Base-by-base conservation (phyloP, 2,329 filamentous ascomycete species). In the Chrysoporthe puriensis region DNA sequence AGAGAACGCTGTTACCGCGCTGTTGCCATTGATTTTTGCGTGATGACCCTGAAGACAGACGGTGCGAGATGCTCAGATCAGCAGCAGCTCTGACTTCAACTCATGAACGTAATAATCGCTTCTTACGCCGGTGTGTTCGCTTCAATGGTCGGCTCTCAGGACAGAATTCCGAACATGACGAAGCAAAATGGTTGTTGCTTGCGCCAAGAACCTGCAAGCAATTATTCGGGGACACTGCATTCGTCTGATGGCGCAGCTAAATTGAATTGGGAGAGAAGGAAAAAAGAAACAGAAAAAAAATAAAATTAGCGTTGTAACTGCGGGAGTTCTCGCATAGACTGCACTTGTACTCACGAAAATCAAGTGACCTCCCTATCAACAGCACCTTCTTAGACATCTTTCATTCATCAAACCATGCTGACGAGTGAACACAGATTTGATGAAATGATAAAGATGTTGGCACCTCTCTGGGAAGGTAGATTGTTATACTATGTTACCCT, bases 181-280 rank as follows among this genome's bases (percentile, higher is more conserved):
- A 43, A 50, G 58, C 13, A 65, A 34, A 14, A 44, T 65, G 16
- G 21, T 36, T 2, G 63, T 62, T 34, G 48, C 46, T 54, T 36
- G 57, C 63, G 6, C 57, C 57, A 4, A 66, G 52, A 1, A 66
- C 57, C 58, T 54, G 26, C 40, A 62, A 36, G 36, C 43, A 26
- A 11, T 62, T 8, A 36, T 43, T 62, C 40, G 26, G 44, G 57
- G 16, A 65, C 14, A n/a, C 36, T 56, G 18, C 18, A 46, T 21
- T 56, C 16, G 6, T 36, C 14, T 11, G 5, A 6, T 44, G 4
- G 8, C 1, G 48, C n/a, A 32, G 18, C 58, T 16, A 56, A 42
- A 40, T 1, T 9, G 26, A 5, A 34, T 26, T 26, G 26, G 26
- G 26, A 26, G 26, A 26, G 26, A 26, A 26, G 26, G 26, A 26